Conservation (phyloP, 805 yeast species). For the Candida schatavii region DNA sequence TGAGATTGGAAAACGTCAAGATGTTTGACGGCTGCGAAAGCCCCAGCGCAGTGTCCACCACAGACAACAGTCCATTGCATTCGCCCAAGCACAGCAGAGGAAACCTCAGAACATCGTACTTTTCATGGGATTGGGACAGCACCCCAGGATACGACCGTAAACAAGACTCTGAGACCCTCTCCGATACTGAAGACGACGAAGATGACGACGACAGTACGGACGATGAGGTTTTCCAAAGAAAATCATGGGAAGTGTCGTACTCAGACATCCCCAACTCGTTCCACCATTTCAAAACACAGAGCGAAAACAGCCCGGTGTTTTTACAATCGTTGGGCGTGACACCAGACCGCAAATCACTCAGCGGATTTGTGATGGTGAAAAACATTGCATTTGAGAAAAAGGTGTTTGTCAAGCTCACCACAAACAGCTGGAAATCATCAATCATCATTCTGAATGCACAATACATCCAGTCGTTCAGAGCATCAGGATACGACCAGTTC, state of each 20-base stretch:
- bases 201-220: conserved; percentile 11
- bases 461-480: conserved; percentile 19
- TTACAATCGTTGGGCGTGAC: conserved; percentile 38
- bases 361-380: conserved; percentile 27
- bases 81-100: conserved; percentile 20
- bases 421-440: conserved; percentile 46
- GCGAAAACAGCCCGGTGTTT: conserved; percentile 20
- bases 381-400: conserved; percentile 38
- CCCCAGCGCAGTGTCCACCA: conserved; percentile 58
- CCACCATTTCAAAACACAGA: conserved; percentile 11
- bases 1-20: conserved; percentile 58
- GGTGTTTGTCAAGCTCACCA: conserved; percentile 44
- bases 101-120: conserved; percentile 7
- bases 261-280: conserved; percentile 11
- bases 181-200: conserved; percentile 11
- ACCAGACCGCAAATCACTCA: conserved; percentile 14
- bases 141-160: conserved; percentile 16
- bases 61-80: conserved; percentile 49
- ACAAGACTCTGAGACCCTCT: conserved; percentile 16
- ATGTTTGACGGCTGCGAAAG: conserved; percentile 59
- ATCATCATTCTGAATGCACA: conserved; percentile 20
- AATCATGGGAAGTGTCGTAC: conserved; percentile 11
- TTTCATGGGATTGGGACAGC: conserved; percentile 21
- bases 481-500: conserved; percentile 43
- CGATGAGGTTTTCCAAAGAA: conserved; percentile 10